Evolutionary conservation across 1,139 yeast genomes (phyloP).

Genomic region (Scheffersomyces titani): DNA sequence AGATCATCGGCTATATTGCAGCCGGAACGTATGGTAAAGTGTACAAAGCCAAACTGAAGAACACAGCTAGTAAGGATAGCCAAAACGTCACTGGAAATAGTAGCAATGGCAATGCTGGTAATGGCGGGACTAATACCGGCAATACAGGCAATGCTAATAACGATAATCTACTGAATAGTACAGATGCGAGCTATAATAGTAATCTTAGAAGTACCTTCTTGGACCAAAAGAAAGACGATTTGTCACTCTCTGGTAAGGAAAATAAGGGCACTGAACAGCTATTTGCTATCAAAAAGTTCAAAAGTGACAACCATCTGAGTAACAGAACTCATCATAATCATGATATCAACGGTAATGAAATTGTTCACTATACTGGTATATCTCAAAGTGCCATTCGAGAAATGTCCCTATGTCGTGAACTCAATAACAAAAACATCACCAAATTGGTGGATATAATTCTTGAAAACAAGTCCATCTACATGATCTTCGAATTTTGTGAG

Average conservation of each 20-base stretch:
- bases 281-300: conserved; percentile 92
- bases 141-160: not conserved
- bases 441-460: conserved; percentile 80
- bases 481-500: conserved; percentile 95
- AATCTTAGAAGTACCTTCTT: not conserved
- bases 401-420: conserved; percentile 91
- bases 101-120: not conserved
- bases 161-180: not conserved
- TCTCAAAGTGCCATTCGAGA: conserved; percentile 96
- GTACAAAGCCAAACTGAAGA: conserved; percentile 73
- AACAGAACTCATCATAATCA: conserved; percentile 34
- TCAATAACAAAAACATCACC: conserved; percentile 77
- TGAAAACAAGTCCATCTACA: conserved; percentile 87
- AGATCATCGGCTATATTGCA: conserved; percentile 91
- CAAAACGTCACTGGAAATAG: conserved; percentile 2
- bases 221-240: not conserved
- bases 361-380: conserved; percentile 87
- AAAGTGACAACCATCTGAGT: conserved; percentile 75
- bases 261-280: conserved; percentile 24
- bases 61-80: conserved; percentile 16
- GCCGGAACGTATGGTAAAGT: conserved; percentile 99
- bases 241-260: not conserved
- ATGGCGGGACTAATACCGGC: not conserved
- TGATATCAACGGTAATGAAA: conserved; percentile 66
- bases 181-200: not conserved